Evolutionary conservation across 2,329 filamentous ascomycete species (phyloP).

Genomic region (Endocalyx cinctus): DNA sequence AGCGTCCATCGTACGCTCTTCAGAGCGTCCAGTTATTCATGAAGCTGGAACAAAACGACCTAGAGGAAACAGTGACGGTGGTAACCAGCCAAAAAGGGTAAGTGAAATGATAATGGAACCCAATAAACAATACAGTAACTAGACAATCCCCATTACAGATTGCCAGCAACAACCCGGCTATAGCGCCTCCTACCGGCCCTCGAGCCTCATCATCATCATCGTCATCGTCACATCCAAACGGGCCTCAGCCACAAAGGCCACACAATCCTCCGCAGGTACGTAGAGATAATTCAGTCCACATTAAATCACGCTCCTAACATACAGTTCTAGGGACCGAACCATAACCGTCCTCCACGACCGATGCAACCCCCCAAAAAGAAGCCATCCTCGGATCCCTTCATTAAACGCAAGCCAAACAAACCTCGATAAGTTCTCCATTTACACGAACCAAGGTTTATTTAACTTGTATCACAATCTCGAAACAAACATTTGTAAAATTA

Average conservation of each 20-base stretch:
- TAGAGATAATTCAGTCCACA: too few relatives aligned
- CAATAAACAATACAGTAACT: conserved; percentile 9
- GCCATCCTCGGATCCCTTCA: conserved; percentile 10
- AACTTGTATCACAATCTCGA: too few relatives aligned
- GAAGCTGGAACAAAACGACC: conserved; percentile 23
- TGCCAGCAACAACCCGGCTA: too few relatives aligned
- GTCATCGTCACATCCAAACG: too few relatives aligned
- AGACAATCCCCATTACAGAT: too few relatives aligned
- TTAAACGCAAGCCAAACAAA: conserved; percentile 10
- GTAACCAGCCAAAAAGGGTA: conserved; percentile 23
- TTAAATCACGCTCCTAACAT: too few relatives aligned
- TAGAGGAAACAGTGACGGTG: conserved; percentile 17
- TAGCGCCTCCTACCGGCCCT: too few relatives aligned
- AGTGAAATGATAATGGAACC: conserved; percentile 5
- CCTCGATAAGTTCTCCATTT: conserved; percentile 8
- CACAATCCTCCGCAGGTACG: conserved; percentile 12
- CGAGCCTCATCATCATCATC: too few relatives aligned
- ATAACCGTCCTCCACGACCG: too few relatives aligned
- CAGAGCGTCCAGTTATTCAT: conserved; percentile 27
- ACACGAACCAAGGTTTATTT: too few relatives aligned
- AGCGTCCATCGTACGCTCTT: conserved; percentile 12
- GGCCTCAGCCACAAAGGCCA: conserved; percentile 18
- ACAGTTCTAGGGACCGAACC: too few relatives aligned
- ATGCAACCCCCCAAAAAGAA: conserved; percentile 11
- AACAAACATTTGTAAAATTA: too few relatives aligned